A percentile compares a stretch with the other conserved stretches of the same genome.
Conservation (phyloP, 148 eudicot species). For the Camellia japonica region DNA sequence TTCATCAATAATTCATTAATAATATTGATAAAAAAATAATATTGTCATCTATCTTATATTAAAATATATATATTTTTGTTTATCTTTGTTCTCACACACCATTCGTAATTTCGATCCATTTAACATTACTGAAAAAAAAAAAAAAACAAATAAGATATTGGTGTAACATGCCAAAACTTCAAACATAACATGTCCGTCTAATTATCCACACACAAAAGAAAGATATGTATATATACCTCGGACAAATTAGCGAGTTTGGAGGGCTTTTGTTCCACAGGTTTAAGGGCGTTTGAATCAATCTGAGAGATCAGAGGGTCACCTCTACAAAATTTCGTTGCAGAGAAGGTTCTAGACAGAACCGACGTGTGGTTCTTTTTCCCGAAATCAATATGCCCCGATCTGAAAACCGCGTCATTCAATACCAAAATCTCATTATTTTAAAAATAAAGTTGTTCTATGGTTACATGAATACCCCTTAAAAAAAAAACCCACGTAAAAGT, state of each 20-base stretch:
- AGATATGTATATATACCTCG: constrained; percentile 18
- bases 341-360: constrained; percentile 15
- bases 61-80: too few relatives aligned
- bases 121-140: too few relatives aligned
- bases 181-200: neutral
- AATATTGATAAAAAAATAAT: too few relatives aligned
- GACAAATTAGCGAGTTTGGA: constrained; percentile 18
- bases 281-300: constrained; percentile 15
- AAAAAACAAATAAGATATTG: too few relatives aligned
- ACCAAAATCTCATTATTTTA: neutral
- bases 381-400: constrained; percentile 12
- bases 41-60: too few relatives aligned
- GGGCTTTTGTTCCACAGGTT: constrained; percentile 21
- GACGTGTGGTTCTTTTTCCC: constrained; percentile 17
- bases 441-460: neutral
- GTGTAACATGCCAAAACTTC: too few relatives aligned
- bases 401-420: constrained; percentile 9
- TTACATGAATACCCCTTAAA: neutral
- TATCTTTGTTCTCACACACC: too few relatives aligned
- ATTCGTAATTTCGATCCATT: too few relatives aligned
- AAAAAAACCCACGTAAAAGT: neutral
- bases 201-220: neutral
- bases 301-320: constrained; percentile 19
- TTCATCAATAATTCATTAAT: too few relatives aligned
- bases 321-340: constrained; percentile 17